These are phyloP conservation scores for Cystobasidium ongulense DNA, from an alignment of 768 basidiomycete genomes.

Conservation along the genomic window DNA sequence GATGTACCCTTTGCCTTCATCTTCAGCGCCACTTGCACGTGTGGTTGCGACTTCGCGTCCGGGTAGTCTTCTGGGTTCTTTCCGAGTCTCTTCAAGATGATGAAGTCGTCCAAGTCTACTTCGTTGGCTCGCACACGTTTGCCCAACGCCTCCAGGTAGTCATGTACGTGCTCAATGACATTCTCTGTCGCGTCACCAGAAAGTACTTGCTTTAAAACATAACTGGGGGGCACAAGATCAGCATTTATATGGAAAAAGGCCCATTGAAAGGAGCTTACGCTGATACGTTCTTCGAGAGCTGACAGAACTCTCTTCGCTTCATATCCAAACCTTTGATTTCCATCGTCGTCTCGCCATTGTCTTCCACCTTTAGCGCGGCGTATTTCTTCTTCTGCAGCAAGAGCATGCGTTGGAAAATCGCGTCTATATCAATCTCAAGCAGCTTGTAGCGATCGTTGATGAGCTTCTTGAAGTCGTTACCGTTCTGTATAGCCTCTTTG, in stretches of 20 bases:
- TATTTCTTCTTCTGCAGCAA: slow-evolving; percentile 99
- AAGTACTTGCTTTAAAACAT: slow-evolving; percentile 78
- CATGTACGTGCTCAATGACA: slow-evolving; percentile 84
- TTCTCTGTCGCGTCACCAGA: slow-evolving; percentile 83
- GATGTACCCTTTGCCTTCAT: slow-evolving; percentile 75
- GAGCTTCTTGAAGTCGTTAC: slow-evolving; percentile 82
- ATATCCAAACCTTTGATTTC: slow-evolving; percentile 98
- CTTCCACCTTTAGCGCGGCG: slow-evolving; percentile 89
- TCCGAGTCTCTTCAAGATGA: slow-evolving; percentile 90
- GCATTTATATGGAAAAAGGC: neutral
- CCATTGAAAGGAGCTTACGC: slow-evolving; percentile 56
- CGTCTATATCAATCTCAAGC: slow-evolving; percentile 92
- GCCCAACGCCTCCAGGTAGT: slow-evolving; percentile 71
- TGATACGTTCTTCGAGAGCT: slow-evolving; percentile 81
- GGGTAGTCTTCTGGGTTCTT: slow-evolving; percentile 97
- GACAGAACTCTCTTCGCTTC: slow-evolving; percentile 94
- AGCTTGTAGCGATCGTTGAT: slow-evolving; percentile 93
- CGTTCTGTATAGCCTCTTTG: slow-evolving; percentile 80
- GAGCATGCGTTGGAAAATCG: slow-evolving; percentile 81
- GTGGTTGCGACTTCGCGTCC: slow-evolving; percentile 86
- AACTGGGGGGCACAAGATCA: slow-evolving; percentile 50
- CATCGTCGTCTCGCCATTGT: slow-evolving; percentile 60
- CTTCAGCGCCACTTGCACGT: slow-evolving; percentile 88
- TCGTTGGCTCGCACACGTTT: slow-evolving; percentile 68
- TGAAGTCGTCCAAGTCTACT: slow-evolving; percentile 82